Evolutionary conservation across 805 yeast species (phyloP).

Genomic region (Nakazawaea ernobii): DNA sequence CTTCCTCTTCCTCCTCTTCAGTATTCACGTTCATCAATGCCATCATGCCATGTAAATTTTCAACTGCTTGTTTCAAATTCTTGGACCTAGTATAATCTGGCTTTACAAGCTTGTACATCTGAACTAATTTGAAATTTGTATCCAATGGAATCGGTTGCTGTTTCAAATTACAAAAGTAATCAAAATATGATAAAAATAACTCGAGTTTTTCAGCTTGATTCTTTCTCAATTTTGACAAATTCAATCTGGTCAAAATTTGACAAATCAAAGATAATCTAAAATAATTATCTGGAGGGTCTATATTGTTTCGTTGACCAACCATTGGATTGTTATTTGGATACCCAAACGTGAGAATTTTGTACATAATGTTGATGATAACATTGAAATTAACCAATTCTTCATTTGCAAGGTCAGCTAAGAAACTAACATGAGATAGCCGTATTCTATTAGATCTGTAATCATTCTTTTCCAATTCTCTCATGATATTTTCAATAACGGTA

Average conservation of each 20-base stretch:
- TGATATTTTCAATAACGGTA: conserved; percentile 54
- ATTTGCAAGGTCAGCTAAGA: conserved; percentile 54
- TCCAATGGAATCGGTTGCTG: conserved; percentile 59
- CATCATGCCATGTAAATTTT: conserved; percentile 29
- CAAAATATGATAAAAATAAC: conserved; percentile 53
- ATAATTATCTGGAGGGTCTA: conserved; percentile 66
- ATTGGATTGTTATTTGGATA: conserved; percentile 55
- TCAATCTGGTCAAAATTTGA: conserved; percentile 31
- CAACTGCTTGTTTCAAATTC: conserved; percentile 37
- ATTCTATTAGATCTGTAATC: conserved; percentile 53
- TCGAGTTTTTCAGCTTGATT: conserved; percentile 22
- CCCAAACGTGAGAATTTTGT: conserved; percentile 57
- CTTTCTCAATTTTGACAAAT: conserved; percentile 9
- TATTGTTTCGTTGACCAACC: conserved; percentile 29
- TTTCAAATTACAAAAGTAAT: conserved; percentile 65
- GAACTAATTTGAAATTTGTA: conserved; percentile 45
- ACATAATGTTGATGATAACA: conserved; percentile 46
- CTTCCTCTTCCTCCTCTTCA: conserved; percentile 14
- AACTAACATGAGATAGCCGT: conserved; percentile 56
- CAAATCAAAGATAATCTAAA: conserved; percentile 61
- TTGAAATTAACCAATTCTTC: conserved; percentile 37
- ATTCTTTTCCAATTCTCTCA: conserved; percentile 59
- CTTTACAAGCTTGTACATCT: conserved; percentile 29
- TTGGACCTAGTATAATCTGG: conserved; percentile 30
- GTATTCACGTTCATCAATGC: conserved; percentile 9